A percentile compares a stretch with the other conserved stretches of the same genome.
These are phyloP conservation scores for Sideroxylon spinosum DNA, from an alignment of 179 eudicot species.

Conservation along the genomic window DNA sequence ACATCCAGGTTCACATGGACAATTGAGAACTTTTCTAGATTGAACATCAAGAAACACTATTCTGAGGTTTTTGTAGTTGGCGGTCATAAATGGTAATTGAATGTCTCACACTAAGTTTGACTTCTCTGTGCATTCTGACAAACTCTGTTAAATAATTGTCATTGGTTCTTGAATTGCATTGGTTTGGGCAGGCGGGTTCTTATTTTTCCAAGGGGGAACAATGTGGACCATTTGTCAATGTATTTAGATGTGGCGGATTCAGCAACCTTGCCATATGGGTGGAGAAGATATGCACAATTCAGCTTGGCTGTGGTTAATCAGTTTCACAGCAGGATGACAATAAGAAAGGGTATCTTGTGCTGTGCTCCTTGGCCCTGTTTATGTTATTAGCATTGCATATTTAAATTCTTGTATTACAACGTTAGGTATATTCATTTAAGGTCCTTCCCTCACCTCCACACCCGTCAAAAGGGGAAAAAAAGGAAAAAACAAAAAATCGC, in stretches of 20 bases:
- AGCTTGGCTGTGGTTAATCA: conserved; percentile 79
- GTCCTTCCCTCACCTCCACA: no score
- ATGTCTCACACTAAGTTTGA: neutral
- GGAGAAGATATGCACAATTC: conserved; percentile 91
- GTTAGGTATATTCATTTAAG: no score
- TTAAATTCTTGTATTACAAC: no score
- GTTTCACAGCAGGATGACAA: conserved; percentile 44
- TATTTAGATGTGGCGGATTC: conserved; percentile 92
- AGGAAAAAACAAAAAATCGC: no score
- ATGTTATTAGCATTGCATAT: no score
- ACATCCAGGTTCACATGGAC: conserved; percentile 78
- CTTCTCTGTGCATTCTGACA: neutral
- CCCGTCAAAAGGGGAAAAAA: no score
- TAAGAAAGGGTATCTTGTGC: conserved; percentile 57
- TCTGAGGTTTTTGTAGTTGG: conserved; percentile 72
- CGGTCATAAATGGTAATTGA: conserved; percentile 74
- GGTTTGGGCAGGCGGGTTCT: conserved; percentile 62
- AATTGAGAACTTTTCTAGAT: conserved; percentile 62
- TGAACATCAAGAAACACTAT: conserved; percentile 66
- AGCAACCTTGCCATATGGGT: conserved; percentile 66
- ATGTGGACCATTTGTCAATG: conserved; percentile 77
- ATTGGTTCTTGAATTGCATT: conserved; percentile 8
- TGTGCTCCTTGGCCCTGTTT: no score
- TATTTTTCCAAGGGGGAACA: conserved; percentile 84
- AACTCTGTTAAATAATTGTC: neutral